These are phyloP conservation scores for Kwoniella sp. DNA, from an alignment of 768 basidiomycete genomes.

Conservation along the genomic window DNA sequence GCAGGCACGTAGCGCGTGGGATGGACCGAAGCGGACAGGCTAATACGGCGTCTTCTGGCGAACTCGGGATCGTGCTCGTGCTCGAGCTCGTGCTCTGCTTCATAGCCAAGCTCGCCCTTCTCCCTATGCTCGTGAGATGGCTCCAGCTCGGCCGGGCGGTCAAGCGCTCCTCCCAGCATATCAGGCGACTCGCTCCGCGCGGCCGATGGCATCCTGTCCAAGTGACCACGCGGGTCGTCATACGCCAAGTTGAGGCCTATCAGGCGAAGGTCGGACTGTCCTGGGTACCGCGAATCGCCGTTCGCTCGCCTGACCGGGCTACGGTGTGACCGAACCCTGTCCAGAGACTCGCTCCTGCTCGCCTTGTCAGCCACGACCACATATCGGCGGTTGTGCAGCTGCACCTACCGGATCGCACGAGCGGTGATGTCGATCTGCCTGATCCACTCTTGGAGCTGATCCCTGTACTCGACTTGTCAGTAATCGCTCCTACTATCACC, in stretches of 20 bases:
- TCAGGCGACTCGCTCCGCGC: constrained; percentile 12
- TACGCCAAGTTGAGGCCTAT: too few relatives aligned
- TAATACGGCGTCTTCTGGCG: too few relatives aligned
- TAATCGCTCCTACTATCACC: not conserved
- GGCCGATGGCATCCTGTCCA: constrained; percentile 5
- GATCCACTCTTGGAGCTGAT: constrained; percentile 25
- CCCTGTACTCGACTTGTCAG: constrained; percentile 5
- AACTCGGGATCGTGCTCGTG: not conserved
- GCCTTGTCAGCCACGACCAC: too few relatives aligned
- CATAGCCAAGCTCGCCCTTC: not conserved
- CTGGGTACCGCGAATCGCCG: too few relatives aligned
- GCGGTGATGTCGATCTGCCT: constrained; percentile 18
- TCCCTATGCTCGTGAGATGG: not conserved
- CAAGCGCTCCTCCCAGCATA: constrained; percentile 6
- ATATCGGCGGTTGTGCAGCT: too few relatives aligned
- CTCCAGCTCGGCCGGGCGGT: not conserved
- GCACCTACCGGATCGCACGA: constrained; percentile 15
- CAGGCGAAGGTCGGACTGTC: too few relatives aligned
- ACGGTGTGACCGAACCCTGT: too few relatives aligned
- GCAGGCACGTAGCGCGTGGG: too few relatives aligned
- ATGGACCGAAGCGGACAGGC: too few relatives aligned
- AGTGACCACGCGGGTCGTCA: too few relatives aligned
- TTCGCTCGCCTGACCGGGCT: too few relatives aligned
- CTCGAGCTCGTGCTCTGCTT: not conserved
- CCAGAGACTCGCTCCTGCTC: too few relatives aligned